Evolutionary conservation across 176 grass and related monocot genomes (phyloP), one percentile per base, ranked within the genome.

Genomic region (Leersia perrieri): DNA sequence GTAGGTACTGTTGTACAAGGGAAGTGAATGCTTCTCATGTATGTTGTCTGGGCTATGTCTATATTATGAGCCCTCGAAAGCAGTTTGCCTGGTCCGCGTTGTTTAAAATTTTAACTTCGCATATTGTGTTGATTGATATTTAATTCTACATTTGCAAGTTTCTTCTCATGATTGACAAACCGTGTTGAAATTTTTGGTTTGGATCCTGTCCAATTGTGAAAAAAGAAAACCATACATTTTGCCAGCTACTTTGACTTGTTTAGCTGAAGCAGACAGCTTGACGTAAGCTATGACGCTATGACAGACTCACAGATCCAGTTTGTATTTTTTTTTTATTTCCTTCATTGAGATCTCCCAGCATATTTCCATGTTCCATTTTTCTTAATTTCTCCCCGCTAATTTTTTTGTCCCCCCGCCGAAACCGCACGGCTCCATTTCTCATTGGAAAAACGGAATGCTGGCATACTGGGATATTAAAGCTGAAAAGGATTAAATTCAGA

Each of bases 41-140:
- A 42, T 76, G 55, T 71, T 23, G 39, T 38, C 58, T 72, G 61
- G 76, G 82, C 83, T 40, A 60, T 86, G 88, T 89, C 35, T 76
- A 90, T 82, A 82, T 47, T 77, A 61, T 66, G 11, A 78, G 73
- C 79, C 88, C 74, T 55, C 33, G 72, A 73, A 78, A 79, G 69
- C 60, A 74, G 66, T 26, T 60, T 82, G 73, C 26, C 38, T 60
- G 26, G 31, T 38, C 29, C 11, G 45, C 18, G 76, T 22, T 76
- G 15, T 62, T 12, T 71, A 18, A 36, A 78, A 76, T 68, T 63
- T 68, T 33, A 70, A 60, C 16, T 1, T 61, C 30, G 30, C 78
- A 83, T 73, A 86, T 86, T 90, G 79, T 86, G 82, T 74, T 67
- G 31, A 60, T 85, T 86, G 13, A 68, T 86, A 68, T 77, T 78